Evolutionary conservation across 306 rosid genomes (phyloP).

Genomic region (Lathyrus tuberosus): DNA sequence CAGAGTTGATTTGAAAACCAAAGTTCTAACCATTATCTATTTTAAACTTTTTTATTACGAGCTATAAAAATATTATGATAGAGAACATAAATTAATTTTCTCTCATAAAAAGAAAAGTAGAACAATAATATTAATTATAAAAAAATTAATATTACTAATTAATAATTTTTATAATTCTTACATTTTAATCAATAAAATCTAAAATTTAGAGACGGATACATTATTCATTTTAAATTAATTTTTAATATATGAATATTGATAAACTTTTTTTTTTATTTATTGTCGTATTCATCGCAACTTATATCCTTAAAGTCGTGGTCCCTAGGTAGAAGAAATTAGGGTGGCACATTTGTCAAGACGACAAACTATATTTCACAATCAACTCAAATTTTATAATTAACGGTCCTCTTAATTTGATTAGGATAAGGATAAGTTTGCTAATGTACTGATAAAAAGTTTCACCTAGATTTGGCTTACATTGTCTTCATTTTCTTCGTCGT

Average conservation of each 20-base stretch:
- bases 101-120: no score
- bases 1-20: no score
- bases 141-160: no score
- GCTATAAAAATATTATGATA: no score
- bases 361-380: slow-evolving; percentile 10
- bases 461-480: slow-evolving; percentile 6
- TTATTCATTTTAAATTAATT: background rate
- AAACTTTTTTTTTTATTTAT: background rate
- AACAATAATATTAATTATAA: no score
- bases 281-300: background rate
- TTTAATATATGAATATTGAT: background rate
- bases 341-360: background rate
- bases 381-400: background rate
- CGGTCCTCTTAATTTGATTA: background rate
- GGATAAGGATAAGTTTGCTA: slow-evolving; percentile 1
- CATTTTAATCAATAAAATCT: background rate
- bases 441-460: background rate
- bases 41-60: no score
- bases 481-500: background rate
- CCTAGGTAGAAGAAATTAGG: background rate
- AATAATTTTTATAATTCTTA: background rate
- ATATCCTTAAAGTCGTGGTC: background rate
- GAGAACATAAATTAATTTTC: no score
- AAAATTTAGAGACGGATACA: no score
- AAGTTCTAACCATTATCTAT: no score